phyloP scores from a whole-genome alignment of 306 rosid species.

The Alnus glutinosa region DNA sequence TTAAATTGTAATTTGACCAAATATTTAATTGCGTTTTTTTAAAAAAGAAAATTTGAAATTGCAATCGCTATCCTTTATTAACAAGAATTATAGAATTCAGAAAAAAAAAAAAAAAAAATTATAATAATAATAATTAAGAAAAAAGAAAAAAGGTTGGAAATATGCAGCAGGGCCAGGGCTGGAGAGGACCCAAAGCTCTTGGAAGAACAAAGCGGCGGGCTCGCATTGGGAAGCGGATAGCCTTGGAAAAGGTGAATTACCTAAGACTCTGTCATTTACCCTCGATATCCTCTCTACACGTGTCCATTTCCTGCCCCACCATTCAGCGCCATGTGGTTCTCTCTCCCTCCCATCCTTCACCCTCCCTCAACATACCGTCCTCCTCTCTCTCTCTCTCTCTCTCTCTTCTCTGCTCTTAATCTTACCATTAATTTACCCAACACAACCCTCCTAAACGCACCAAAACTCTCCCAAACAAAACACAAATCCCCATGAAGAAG shows the following conservation, averaged over 20 bases:
- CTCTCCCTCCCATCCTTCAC: constrained; percentile 20
- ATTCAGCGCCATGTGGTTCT: constrained; percentile 35
- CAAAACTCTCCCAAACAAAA: background rate
- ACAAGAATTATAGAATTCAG: too few species aligned
- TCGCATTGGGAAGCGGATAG: constrained; percentile 57
- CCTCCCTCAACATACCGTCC: background rate
- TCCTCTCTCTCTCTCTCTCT: background rate
- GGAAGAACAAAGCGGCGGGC: constrained; percentile 20
- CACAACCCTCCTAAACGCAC: background rate
- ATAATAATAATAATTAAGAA: too few species aligned
- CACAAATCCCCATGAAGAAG: background rate
- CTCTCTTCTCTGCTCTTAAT: background rate
- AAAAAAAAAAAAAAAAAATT: too few species aligned
- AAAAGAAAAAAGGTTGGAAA: background rate
- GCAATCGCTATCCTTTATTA: too few species aligned
- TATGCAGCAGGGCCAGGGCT: too few species aligned
- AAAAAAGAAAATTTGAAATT: background rate
- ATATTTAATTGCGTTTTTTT: constrained; percentile 2
- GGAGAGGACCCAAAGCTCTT: background rate
- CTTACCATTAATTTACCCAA: background rate
- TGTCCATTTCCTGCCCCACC: constrained; percentile 35
- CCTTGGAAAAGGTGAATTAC: constrained; percentile 27
- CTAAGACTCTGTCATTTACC: background rate
- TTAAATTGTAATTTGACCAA: background rate
- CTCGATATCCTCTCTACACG: constrained; percentile 37